Evolutionary conservation across 106 monocot genomes (phyloP).

Genomic region (Platanthera guangdongensis): DNA sequence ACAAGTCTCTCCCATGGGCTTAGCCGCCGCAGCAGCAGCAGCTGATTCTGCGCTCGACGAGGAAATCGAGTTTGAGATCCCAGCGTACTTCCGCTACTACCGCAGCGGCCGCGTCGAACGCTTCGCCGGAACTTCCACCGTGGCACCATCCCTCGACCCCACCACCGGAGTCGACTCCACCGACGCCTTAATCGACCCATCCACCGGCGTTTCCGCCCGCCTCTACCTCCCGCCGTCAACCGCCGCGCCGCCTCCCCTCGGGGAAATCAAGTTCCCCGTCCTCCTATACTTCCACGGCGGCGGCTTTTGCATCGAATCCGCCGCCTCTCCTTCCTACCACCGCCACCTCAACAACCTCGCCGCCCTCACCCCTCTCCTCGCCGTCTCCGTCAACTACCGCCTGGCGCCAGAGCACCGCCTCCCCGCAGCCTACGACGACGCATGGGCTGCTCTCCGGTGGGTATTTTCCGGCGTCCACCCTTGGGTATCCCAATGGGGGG

Average conservation of each 20-base stretch:
- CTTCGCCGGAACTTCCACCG: neutral
- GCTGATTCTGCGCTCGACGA: neutral
- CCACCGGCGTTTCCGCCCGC: slow-evolving; percentile 30
- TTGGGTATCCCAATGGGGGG: slow-evolving; percentile 40
- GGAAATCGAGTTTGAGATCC: slow-evolving; percentile 17
- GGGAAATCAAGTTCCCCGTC: slow-evolving; percentile 24
- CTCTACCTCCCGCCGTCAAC: slow-evolving; percentile 27
- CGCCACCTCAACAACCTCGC: slow-evolving; percentile 33
- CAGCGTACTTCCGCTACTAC: slow-evolving; percentile 22
- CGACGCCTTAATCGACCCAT: slow-evolving; percentile 27
- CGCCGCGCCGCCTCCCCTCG: neutral
- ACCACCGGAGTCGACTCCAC: slow-evolving; percentile 37
- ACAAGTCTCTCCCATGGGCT: neutral
- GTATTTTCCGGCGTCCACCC: slow-evolving; percentile 12
- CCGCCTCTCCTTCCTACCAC: slow-evolving; percentile 34
- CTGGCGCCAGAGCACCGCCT: slow-evolving; percentile 25
- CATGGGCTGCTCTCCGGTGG: slow-evolving; percentile 8
- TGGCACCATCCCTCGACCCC: slow-evolving; percentile 23
- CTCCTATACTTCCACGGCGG: slow-evolving; percentile 69
- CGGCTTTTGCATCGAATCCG: slow-evolving; percentile 36
- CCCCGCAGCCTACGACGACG: slow-evolving; percentile 33
- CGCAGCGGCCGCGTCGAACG: slow-evolving; percentile 36
- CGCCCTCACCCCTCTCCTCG: slow-evolving; percentile 18
- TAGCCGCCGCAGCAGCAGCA: neutral
- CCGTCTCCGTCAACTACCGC: slow-evolving; percentile 35